phyloP scores from a whole-genome alignment of 352 stramenopile species.

The Phytophthora megakarya region DNA sequence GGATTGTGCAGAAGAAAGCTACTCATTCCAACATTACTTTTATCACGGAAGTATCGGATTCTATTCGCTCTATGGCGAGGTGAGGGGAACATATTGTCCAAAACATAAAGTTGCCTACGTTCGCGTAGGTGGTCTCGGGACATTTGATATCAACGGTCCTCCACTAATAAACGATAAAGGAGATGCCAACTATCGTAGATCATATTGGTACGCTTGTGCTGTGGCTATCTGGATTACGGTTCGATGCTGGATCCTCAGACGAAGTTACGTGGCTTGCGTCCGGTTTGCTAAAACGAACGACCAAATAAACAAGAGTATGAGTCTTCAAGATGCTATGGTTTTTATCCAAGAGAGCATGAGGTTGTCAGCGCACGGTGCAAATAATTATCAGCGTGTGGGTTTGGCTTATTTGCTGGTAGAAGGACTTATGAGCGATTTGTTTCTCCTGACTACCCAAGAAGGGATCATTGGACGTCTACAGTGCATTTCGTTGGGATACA shows the following conservation, averaged over 20 bases:
- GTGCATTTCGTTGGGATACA: constrained; percentile 37
- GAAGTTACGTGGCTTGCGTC: constrained; percentile 21
- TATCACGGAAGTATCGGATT: constrained; percentile 24
- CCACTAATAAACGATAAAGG: constrained; percentile 7
- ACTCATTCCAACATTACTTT: constrained; percentile 19
- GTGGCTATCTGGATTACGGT: constrained; percentile 12
- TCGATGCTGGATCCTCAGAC: constrained; percentile 10
- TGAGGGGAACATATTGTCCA: constrained; percentile 22
- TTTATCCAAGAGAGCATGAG: constrained; percentile 34
- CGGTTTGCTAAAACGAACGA: constrained; percentile 15
- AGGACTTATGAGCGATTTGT: constrained; percentile 33
- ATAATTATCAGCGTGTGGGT: constrained; percentile 26
- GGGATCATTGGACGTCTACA: constrained; percentile 14
- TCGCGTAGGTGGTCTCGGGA: constrained; percentile 12
- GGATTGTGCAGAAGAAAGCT: constrained; percentile 11
- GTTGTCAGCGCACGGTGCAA: constrained; percentile 27
- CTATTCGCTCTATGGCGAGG: constrained; percentile 24
- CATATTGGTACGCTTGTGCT: constrained; percentile 20
- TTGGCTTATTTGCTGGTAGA: constrained; percentile 33
- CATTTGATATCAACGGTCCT: constrained; percentile 24
- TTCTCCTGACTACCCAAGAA: constrained; percentile 30
- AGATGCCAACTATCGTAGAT: constrained; percentile 7
- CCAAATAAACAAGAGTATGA: background rate
- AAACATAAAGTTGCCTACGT: constrained; percentile 11
- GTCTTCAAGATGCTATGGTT: constrained; percentile 19